Conservation (phyloP, 176 grass and related monocot species). For the Saccharum officinarum region DNA sequence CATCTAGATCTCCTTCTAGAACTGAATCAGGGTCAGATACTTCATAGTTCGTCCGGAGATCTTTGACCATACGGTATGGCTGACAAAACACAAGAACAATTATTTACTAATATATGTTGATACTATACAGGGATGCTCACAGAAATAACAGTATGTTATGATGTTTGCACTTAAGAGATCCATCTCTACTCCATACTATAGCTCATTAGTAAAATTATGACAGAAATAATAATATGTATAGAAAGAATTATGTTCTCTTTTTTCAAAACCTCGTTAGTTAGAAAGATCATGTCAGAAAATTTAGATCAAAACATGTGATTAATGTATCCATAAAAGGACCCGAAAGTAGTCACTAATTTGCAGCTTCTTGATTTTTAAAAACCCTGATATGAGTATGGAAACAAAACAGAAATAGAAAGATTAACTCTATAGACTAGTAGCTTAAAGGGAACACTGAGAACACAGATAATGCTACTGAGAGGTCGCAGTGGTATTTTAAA, state of each 20-base stretch:
- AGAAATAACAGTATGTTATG: background rate
- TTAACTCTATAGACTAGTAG: conserved; percentile 16
- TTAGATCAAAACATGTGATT: background rate
- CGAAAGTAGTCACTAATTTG: background rate
- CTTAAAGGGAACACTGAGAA: background rate
- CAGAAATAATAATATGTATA: conserved; percentile 3
- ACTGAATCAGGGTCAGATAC: conserved; percentile 91
- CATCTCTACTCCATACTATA: background rate
- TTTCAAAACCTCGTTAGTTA: background rate
- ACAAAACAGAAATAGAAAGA: conserved; percentile 5
- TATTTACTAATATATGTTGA: background rate
- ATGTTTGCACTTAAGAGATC: background rate
- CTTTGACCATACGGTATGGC: conserved; percentile 98
- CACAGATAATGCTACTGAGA: conserved; percentile 6
- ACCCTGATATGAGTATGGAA: background rate
- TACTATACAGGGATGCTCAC: conserved; percentile 3
- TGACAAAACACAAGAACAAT: conserved; percentile 27
- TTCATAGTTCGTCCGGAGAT: conserved; percentile 94
- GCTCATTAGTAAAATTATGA: background rate
- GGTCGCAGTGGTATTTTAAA: background rate
- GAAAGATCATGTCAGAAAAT: background rate
- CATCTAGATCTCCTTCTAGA: conserved; percentile 75
- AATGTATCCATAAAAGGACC: background rate
- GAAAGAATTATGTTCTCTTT: background rate
- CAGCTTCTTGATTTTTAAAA: conserved; percentile 19